Conservation (phyloP, 2,329 filamentous ascomycete genomes). For the Alternaria viburni region DNA sequence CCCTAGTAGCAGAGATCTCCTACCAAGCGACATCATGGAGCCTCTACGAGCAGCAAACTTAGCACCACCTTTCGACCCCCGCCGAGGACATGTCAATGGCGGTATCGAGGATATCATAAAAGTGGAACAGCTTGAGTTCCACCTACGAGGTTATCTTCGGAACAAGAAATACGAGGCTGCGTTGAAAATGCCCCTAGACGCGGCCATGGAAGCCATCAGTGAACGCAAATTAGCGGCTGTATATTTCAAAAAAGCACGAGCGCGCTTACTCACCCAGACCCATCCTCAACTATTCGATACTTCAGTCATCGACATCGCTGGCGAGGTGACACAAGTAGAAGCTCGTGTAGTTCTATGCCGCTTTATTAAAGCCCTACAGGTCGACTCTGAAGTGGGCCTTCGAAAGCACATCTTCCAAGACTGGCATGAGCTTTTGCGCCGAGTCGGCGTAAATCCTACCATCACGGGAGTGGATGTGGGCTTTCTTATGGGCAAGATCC, state of each 20-base stretch:
- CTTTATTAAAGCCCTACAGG: constrained; percentile 13
- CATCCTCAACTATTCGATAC: constrained; percentile 18
- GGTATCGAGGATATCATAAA: constrained; percentile 9
- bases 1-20: constrained; percentile 14
- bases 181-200: not conserved
- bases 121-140: constrained; percentile 28
- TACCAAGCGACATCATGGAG: constrained; percentile 35
- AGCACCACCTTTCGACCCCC: constrained; percentile 17
- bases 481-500: constrained; percentile 29
- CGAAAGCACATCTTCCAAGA: not conserved
- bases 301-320: constrained; percentile 28
- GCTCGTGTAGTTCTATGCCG: constrained; percentile 30
- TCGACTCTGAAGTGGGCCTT: not conserved
- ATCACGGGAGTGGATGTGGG: constrained; percentile 30
- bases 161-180: constrained; percentile 14
- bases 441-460: constrained; percentile 29
- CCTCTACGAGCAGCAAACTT: constrained; percentile 30
- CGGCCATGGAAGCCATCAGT: constrained; percentile 11
- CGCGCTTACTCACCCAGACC: constrained; percentile 23
- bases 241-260: constrained; percentile 15
- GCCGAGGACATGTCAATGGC: not conserved
- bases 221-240: constrained; percentile 1
- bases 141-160: constrained; percentile 16
- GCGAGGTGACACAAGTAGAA: constrained; percentile 30
- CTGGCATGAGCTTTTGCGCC: constrained; percentile 16